Base-by-base conservation (phyloP, 345 rosid genomes). In the Odontarrhena argentea region DNA sequence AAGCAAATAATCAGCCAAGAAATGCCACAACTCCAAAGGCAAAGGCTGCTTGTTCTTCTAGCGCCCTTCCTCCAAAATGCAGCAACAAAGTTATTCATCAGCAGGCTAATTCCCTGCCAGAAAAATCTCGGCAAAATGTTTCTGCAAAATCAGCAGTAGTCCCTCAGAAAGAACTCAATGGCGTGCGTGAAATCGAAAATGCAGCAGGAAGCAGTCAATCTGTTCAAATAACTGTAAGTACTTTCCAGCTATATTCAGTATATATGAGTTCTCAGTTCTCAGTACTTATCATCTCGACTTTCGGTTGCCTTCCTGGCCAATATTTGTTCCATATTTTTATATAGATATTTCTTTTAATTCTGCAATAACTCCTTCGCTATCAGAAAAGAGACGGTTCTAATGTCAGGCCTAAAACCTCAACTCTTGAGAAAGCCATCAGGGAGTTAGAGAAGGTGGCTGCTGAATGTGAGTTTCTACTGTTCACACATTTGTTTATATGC, bases 401-500 rank as follows among this genome's bases (percentile, higher is more conserved):
- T 81, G 79, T 71, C 37, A 82, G 80, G 81, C 71, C 89, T 43
- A 93, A 83, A 60, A 59, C 82, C 74, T 78, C 98, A 26, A 60
- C 80, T 63, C 87, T 93, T 67, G 98, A 93, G 70, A 90, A 79
- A 71, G 92, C 98, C 67, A 86, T 93, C 59, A 83, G 87, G 83
- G 97, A 93, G 65, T 71, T 93, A 73, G 92, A 88, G 82, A 93
- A 70, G 80, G 75, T 83, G 84, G 98, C 91, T 55, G 87, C 87
- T 37, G 98, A 93, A 79, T 88, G 98, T 93, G 76, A 85, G 94
- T 73, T 74, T 48, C 26, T 9, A 59, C 42, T 34, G 60, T 59
- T 58, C 14, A 9, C 28, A 18, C 12, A 12, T 18, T 25, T 60
- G 25, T 65, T 47, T 44, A 60, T 26, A 50, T 61, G 36, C 53